Conservation (phyloP, 1,139 yeast genomes). For the Saccharomyces uvarum region DNA sequence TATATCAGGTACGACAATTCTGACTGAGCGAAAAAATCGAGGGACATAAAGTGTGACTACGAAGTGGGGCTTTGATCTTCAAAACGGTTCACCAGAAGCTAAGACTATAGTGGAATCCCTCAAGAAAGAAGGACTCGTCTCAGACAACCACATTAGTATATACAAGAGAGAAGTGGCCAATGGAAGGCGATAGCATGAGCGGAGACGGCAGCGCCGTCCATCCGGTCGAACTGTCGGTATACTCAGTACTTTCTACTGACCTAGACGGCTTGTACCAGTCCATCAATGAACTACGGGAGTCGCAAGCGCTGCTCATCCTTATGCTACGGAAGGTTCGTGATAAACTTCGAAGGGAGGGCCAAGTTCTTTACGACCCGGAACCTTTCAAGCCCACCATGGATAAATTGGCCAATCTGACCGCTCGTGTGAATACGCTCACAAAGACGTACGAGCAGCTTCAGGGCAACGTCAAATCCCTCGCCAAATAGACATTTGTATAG, state of each 20-base stretch:
- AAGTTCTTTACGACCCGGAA: slow-evolving; percentile 13
- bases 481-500: neutral
- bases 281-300: slow-evolving; percentile 28
- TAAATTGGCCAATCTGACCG: neutral
- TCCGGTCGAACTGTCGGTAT: slow-evolving; percentile 29
- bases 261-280: slow-evolving; percentile 29
- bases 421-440: slow-evolving; percentile 2
- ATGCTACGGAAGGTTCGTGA: slow-evolving; percentile 20
- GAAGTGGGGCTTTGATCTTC: neutral
- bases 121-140: neutral
- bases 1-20: neutral
- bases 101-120: neutral
- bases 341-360: slow-evolving; percentile 20
- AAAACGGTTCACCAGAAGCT: neutral
- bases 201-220: slow-evolving; percentile 18
- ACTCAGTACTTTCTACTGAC: slow-evolving; percentile 26
- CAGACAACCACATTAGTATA: neutral
- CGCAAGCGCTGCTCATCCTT: slow-evolving; percentile 28
- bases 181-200: slow-evolving; percentile 2
- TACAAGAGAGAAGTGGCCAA: neutral
- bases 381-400: neutral
- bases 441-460: slow-evolving; percentile 3
- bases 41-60: neutral
- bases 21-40: neutral
- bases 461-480: neutral